Conservation (phyloP, 305 asterid species). For the Fraxinus paxiana region DNA sequence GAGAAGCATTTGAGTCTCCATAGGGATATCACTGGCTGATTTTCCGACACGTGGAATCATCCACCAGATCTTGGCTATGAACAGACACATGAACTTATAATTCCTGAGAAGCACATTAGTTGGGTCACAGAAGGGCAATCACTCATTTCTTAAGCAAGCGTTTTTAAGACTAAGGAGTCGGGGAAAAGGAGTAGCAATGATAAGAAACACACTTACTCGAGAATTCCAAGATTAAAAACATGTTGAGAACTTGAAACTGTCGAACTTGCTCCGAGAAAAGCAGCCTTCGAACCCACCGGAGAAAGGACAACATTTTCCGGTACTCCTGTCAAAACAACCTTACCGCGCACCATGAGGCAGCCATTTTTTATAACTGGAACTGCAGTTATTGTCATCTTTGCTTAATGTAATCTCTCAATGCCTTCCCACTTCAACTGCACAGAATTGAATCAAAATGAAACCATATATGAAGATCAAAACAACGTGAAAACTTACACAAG, state of each 20-base stretch:
- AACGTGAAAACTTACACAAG: neutral
- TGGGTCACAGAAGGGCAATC: neutral
- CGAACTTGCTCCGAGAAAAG: conserved; percentile 51
- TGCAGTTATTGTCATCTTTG: conserved; percentile 53
- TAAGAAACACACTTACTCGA: conserved; percentile 36
- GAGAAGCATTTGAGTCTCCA: conserved; percentile 62
- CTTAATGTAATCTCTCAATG: neutral
- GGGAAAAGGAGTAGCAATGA: neutral
- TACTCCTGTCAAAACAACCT: conserved; percentile 39
- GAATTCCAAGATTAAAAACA: conserved; percentile 52
- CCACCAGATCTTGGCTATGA: conserved; percentile 63
- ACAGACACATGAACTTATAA: conserved; percentile 50
- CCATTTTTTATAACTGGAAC: conserved; percentile 46
- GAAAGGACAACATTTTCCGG: conserved; percentile 39
- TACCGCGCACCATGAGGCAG: conserved; percentile 48
- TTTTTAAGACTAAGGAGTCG: neutral
- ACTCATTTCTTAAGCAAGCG: neutral
- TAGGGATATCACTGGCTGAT: conserved; percentile 47
- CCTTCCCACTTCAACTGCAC: conserved; percentile 20
- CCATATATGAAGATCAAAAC: conserved; percentile 1
- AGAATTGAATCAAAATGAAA: neutral
- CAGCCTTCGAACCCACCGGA: conserved; percentile 36
- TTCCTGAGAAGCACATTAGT: conserved; percentile 28
- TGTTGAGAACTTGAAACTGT: conserved; percentile 31
- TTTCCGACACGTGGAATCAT: conserved; percentile 64